Evolutionary conservation across 257 asterid genomes (phyloP).

Genomic region (Solanum chaucha): DNA sequence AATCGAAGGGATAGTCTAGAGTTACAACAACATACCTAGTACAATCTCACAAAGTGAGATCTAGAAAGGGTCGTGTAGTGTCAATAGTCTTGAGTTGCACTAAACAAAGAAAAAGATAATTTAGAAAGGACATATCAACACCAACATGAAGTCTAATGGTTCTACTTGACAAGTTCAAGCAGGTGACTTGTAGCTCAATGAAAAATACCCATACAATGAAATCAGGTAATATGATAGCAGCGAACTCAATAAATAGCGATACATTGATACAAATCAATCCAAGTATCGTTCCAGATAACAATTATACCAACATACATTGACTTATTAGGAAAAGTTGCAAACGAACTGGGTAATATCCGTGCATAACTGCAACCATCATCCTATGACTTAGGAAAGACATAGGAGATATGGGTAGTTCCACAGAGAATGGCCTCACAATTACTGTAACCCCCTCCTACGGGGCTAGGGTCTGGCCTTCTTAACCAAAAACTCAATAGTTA

Average conservation of each 20-base stretch:
- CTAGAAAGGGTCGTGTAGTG: not conserved
- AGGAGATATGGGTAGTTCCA: not conserved
- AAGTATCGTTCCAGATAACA: not conserved
- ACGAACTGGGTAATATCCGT: not conserved
- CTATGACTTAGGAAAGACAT: not conserved
- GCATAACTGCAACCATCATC: not conserved
- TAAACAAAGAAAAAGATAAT: not conserved
- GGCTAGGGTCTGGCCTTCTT: not conserved
- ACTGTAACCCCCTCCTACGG: not conserved
- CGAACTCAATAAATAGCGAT: not conserved
- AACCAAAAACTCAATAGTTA: not conserved
- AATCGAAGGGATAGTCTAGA: not conserved
- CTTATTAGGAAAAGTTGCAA: constrained; percentile 3
- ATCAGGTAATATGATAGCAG: not conserved
- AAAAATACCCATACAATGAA: not conserved
- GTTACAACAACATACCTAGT: not conserved
- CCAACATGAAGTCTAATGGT: not conserved
- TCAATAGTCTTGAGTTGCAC: not conserved
- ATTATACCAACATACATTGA: not conserved
- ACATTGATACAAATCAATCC: not conserved
- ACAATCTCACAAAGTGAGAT: not conserved
- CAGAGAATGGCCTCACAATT: constrained; percentile 1
- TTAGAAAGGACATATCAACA: not conserved
- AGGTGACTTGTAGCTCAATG: not conserved
- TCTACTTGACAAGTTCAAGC: not conserved